These are phyloP conservation scores for Cucumis melo DNA, from an alignment of 306 rosid genomes.

Conservation along the genomic window DNA sequence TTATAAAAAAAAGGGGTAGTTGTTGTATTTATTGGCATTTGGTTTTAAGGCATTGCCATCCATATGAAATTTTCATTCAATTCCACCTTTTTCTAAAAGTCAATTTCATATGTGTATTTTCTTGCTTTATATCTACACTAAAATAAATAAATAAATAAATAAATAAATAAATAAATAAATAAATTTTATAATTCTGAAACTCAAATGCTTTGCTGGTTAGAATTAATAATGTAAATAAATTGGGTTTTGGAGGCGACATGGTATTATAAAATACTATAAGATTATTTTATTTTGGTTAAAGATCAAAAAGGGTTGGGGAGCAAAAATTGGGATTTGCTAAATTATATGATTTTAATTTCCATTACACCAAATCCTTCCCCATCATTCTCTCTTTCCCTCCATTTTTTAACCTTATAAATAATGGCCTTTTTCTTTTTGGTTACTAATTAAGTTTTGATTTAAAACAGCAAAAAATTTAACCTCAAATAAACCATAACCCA, in stretches of 20 bases:
- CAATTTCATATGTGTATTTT: background rate
- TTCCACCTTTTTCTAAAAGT: background rate
- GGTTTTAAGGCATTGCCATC: background rate
- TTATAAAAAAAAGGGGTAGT: background rate
- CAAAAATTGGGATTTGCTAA: slow-evolving; percentile 29
- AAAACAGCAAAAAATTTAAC: too few species aligned
- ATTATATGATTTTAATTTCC: slow-evolving; percentile 4
- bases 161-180: too few species aligned
- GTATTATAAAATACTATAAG: background rate
- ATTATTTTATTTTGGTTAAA: slow-evolving; percentile 18
- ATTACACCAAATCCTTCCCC: background rate
- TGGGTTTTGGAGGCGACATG: background rate
- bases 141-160: too few species aligned
- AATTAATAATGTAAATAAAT: background rate
- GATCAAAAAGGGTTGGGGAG: slow-evolving; percentile 20
- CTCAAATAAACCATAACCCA: too few species aligned
- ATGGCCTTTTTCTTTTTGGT: too few species aligned
- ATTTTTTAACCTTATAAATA: too few species aligned
- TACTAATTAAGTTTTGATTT: too few species aligned
- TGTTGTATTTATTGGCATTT: background rate
- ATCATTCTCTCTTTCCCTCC: background rate
- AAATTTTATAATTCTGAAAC: too few species aligned
- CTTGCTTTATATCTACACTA: background rate
- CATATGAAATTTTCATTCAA: background rate
- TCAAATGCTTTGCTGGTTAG: too few species aligned